Evolutionary conservation across 371 early-diverging fungal species (phyloP).

Genomic region (Actinomucor elegans): DNA sequence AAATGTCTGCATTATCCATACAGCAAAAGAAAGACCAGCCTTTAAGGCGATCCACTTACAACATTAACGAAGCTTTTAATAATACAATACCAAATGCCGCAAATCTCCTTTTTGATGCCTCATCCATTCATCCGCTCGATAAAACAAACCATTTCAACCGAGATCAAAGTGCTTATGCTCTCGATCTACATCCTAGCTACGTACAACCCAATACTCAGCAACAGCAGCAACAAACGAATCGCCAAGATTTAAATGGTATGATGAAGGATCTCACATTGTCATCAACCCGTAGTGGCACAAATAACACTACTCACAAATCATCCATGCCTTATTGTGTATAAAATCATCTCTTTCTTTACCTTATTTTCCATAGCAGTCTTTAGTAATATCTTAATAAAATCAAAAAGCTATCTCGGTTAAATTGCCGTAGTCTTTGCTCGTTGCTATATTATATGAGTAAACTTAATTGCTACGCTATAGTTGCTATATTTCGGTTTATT

Average conservation of each 20-base stretch:
- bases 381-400: too few species aligned
- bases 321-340: not conserved
- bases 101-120: not conserved
- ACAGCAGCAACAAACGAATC: not conserved
- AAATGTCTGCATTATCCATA: too few species aligned
- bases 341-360: not conserved
- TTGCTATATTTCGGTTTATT: too few species aligned
- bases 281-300: not conserved
- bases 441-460: too few species aligned
- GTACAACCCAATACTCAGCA: too few species aligned
- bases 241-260: not conserved
- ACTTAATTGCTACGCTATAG: too few species aligned
- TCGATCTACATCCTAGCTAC: not conserved
- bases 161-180: not conserved
- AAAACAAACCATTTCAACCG: too few species aligned
- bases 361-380: too few species aligned
- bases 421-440: too few species aligned
- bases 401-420: too few species aligned
- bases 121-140: conserved; percentile 3
- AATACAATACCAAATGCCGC: not conserved
- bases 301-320: not conserved
- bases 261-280: not conserved
- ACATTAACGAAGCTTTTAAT: conserved; percentile 5
- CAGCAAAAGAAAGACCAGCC: not conserved
- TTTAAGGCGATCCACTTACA: conserved; percentile 6